Evolutionary conservation across 306 rosid genomes (phyloP), one percentile per base, ranked within the genome.

Genomic region (Acacia acuminata): DNA sequence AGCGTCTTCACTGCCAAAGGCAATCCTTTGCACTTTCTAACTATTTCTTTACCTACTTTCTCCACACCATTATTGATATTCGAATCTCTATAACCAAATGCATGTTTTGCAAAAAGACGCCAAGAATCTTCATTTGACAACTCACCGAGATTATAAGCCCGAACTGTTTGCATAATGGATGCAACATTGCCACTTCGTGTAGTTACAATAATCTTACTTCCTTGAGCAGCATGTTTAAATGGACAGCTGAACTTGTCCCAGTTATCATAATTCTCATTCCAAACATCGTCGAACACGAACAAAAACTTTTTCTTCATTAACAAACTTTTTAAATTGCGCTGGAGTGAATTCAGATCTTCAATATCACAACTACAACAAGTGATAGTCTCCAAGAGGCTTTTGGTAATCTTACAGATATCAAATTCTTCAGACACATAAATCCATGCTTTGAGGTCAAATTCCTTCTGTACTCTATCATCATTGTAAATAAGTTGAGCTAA

Each of bases 1-100:
- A 87, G 84, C 24, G 87, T 84, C 69, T 87, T 84, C 77, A 72
- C 82, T 17, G 87, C 87, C 70, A 87, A 73, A 78, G 90, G 90
- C 79, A 87, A 78, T 16, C 87, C 90, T 11, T 81, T 74, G 73
- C 89, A 87, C 74, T 81, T 87, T 44, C 77, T 81, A 63, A 81
- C 89, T 16, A 87, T 81, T 58, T 75, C 84, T 34, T 72, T 87
- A 14, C 87, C 87, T 32, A 84, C 58, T 81, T 50, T 81, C 7
- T 74, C 76, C 20, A 78, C 24, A 68, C 79, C 38, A 73, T 14
- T 84, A 78, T 74, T 34, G 7, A 42, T 27, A 42, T 22, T 22
- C 67, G 81, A 77, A 69, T 74, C 44, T 19, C 79, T 75, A 69
- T 42, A 50, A 17, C 64, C 87, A 77, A 80, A 80, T 4, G 87